Evolutionary conservation across 2,329 filamentous ascomycete species (phyloP).

Genomic region (Scedosporium apiospermum): DNA sequence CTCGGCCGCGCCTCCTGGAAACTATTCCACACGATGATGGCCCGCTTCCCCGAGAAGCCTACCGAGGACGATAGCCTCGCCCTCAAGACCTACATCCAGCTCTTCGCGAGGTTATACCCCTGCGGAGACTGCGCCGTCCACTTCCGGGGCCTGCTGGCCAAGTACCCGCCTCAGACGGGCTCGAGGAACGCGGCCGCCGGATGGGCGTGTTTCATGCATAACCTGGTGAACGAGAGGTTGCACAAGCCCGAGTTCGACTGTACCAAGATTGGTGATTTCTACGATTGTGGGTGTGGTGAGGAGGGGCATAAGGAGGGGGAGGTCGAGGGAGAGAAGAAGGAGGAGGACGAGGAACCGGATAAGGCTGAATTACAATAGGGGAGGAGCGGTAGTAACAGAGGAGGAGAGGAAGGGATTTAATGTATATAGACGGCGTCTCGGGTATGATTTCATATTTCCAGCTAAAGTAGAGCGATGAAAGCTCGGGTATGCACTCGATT

Average conservation of each 20-base stretch:
- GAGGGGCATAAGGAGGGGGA: slow-evolving; percentile 38
- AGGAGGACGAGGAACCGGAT: not conserved
- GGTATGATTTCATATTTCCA: no score
- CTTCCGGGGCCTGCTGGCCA: slow-evolving; percentile 51
- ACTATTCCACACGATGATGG: slow-evolving; percentile 62
- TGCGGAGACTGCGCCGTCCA: slow-evolving; percentile 61
- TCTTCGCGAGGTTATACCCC: slow-evolving; percentile 60
- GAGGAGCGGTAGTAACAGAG: not conserved
- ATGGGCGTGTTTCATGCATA: slow-evolving; percentile 61
- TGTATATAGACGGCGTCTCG: no score
- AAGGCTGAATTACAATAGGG: not conserved
- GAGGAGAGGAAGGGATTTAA: no score
- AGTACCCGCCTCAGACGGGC: slow-evolving; percentile 57
- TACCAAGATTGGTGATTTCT: slow-evolving; percentile 58
- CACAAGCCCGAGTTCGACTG: slow-evolving; percentile 56
- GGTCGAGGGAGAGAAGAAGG: slow-evolving; percentile 17
- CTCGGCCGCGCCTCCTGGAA: slow-evolving; percentile 62
- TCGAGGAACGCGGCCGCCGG: slow-evolving; percentile 54
- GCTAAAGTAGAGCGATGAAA: no score
- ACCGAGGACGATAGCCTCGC: slow-evolving; percentile 52
- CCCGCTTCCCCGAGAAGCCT: slow-evolving; percentile 58
- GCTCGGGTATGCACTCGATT: no score
- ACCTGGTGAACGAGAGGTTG: slow-evolving; percentile 55
- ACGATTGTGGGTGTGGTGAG: slow-evolving; percentile 64
- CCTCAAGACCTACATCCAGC: slow-evolving; percentile 54